Evolutionary conservation across 768 basidiomycete species (phyloP), one percentile per base, ranked within the genome.

Genomic region (Imleria badia): DNA sequence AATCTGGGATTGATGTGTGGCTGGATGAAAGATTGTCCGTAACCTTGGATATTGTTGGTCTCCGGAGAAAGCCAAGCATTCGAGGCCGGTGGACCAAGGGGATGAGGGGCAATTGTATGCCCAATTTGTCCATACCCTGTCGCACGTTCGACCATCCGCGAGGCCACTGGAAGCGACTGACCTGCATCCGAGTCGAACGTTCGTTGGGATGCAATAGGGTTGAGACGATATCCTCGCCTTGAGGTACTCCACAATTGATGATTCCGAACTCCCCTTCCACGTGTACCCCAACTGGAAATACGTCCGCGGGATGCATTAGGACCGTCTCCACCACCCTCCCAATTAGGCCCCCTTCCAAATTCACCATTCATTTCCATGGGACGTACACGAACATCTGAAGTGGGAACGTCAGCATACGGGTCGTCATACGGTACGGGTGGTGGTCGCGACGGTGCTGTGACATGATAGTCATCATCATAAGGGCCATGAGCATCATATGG

Each of bases 1-100:
- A 92, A 91, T 12, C 85, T 79, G 10, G 90, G 90, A 61, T 92
- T 91, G 54, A 92, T 91, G 63, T 92, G 90, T 7, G 90, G 90
- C 59, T 90, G 87, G n/a, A 90, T 75, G 64, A 76, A 65, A 30
- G 63, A 57, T 43, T 65, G 70, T 17, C 45, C 43, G 22, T 65
- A 67, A 49, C 52, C 51, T 46, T 60, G 52, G 8, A 56, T 43
- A 41, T 39, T 45, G 33, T 39, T 59, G 22, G 36, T 29, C 31
- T 45, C 59, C 2, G 58, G 57, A 52, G 55, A 58, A 30, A 50
- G n/a, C 69, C 65, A 69, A 13, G 60, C 19, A 45, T 51, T 48
- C 20, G 57, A 48, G 47, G 52, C 17, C 10, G 54, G 51, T 46
- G 60, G 64, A 12, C 42, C 34, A 19, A 44, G 33, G 20, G 50